These are phyloP conservation scores for Asparagopsis taxiformis DNA, from an alignment of 31 red algal genomes.

Conservation along the genomic window DNA sequence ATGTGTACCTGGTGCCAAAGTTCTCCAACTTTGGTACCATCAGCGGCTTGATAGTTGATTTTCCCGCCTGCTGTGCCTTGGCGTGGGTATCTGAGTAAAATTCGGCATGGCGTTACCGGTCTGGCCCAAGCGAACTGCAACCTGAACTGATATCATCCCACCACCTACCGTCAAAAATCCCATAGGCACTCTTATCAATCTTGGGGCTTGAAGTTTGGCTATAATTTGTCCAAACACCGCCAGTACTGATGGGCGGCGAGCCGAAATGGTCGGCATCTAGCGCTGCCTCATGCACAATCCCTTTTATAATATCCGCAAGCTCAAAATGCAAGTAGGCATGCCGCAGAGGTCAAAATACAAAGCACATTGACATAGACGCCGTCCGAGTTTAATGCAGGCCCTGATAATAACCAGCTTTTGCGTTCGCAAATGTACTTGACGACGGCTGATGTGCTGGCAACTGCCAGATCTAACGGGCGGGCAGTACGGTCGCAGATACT, in stretches of 20 bases:
- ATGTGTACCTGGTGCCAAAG: constrained; percentile 14
- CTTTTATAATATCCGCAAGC: background rate
- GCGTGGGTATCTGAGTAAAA: background rate
- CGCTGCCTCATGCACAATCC: constrained; percentile 19
- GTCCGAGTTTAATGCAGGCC: constrained; percentile 4
- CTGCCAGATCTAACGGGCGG: no score
- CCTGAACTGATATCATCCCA: constrained; percentile 60
- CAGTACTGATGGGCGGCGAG: background rate
- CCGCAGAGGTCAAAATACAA: background rate
- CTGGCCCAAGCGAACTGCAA: constrained; percentile 42
- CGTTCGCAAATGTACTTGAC: no score
- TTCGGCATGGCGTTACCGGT: constrained; percentile 3
- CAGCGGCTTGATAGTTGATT: background rate
- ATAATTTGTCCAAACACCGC: constrained; percentile 41
- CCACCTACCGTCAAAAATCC: constrained; percentile 35
- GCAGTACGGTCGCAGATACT: no score
- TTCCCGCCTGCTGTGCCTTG: background rate
- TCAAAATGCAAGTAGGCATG: constrained; percentile 29
- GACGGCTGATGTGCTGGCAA: no score
- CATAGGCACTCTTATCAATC: constrained; percentile 51
- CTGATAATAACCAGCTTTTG: background rate
- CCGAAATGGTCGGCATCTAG: constrained; percentile 34
- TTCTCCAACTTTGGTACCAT: background rate
- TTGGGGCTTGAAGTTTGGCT: constrained; percentile 29
- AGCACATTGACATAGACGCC: constrained; percentile 24